phyloP scores from a whole-genome alignment of 768 basidiomycete species.

The Ramaria rubella region DNA sequence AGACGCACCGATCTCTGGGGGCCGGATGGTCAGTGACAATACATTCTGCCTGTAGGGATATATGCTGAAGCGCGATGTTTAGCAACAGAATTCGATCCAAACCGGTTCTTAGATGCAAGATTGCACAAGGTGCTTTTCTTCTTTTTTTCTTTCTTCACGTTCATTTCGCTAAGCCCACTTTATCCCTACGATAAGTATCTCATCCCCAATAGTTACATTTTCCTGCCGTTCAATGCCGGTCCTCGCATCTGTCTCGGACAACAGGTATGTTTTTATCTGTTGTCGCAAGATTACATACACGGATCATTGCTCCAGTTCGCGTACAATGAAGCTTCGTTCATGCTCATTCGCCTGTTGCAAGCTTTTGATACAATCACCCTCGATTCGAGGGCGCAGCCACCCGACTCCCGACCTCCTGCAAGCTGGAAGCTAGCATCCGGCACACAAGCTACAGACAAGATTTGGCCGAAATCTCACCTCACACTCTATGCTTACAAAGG shows the following conservation, averaged over 20 bases:
- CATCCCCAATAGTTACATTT: constrained; percentile 59
- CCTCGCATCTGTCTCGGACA: constrained; percentile 56
- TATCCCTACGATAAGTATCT: constrained; percentile 34
- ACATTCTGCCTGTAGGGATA: background rate
- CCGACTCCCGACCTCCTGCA: constrained; percentile 38
- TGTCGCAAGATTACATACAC: no score
- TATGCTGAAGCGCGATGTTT: background rate
- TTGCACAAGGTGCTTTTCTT: constrained; percentile 3
- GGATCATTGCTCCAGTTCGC: constrained; percentile 34
- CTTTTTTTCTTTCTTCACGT: background rate
- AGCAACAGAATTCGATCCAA: constrained; percentile 16
- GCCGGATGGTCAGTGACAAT: constrained; percentile 25
- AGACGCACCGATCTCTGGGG: constrained; percentile 35
- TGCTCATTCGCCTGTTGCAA: constrained; percentile 56
- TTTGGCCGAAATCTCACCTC: constrained; percentile 47
- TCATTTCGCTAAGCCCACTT: no score
- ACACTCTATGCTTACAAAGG: constrained; percentile 41
- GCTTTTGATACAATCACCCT: constrained; percentile 44
- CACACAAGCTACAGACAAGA: constrained; percentile 42
- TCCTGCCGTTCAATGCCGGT: constrained; percentile 57
- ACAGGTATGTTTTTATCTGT: constrained; percentile 37
- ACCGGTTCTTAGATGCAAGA: constrained; percentile 16
- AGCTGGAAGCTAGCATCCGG: constrained; percentile 41
- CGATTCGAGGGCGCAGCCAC: constrained; percentile 39
- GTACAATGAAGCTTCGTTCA: constrained; percentile 48